A percentile compares a stretch with the other conserved stretches of the same genome.
These are phyloP conservation scores for Kalanchoe fedtschenkoi DNA, from an alignment of 164 flowering plant species.

Conservation along the genomic window DNA sequence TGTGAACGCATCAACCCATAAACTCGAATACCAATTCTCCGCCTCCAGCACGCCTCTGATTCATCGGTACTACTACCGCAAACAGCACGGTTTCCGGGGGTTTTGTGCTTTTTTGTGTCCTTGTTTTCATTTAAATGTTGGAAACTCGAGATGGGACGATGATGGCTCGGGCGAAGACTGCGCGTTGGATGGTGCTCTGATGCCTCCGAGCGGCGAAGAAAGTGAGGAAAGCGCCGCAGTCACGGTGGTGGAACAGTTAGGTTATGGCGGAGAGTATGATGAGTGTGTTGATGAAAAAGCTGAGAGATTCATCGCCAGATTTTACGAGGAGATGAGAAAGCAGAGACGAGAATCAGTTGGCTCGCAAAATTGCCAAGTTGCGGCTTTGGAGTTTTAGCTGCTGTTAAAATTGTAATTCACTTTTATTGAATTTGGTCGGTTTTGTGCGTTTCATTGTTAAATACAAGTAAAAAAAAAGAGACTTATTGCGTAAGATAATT, in stretches of 20 bases:
- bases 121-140: constrained; percentile 21
- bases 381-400: not conserved
- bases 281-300: constrained; percentile 61
- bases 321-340: constrained; percentile 48
- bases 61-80: constrained; percentile 11
- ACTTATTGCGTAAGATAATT: no score
- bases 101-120: not conserved
- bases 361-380: not conserved
- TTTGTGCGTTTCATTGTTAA: no score
- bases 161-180: constrained; percentile 8
- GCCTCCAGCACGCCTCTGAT: constrained; percentile 51
- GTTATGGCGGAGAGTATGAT: constrained; percentile 14
- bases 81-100: constrained; percentile 14
- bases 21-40: constrained; percentile 28
- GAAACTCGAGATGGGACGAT: constrained; percentile 11
- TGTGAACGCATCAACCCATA: constrained; percentile 25
- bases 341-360: constrained; percentile 29
- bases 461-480: no score
- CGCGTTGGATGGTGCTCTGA: constrained; percentile 4
- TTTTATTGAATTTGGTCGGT: no score
- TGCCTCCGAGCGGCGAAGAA: constrained; percentile 9
- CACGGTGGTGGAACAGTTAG: constrained; percentile 2
- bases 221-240: constrained; percentile 1
- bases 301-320: constrained; percentile 52
- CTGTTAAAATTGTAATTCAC: not conserved